Conservation (phyloP, 1,139 yeast genomes). For the Candida frijolesensis region DNA sequence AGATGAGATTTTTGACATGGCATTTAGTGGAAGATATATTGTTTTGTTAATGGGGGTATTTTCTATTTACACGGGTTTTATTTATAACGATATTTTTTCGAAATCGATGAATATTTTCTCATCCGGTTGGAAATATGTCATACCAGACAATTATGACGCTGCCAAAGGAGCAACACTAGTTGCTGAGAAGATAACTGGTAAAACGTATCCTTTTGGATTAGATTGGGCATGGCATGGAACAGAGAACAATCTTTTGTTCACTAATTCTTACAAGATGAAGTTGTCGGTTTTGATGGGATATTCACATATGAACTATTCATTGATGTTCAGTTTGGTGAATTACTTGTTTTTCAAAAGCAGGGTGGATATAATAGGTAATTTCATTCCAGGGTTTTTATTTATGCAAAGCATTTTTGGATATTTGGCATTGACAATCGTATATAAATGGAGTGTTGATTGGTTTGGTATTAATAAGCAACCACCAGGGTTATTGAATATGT, state of each 20-base stretch:
- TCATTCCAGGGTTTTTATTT: slow-evolving; percentile 89
- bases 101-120: slow-evolving; percentile 82
- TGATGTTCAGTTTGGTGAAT: slow-evolving; percentile 81
- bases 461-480: slow-evolving; percentile 70
- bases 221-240: slow-evolving; percentile 98
- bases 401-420: slow-evolving; percentile 98
- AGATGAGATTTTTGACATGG: slow-evolving; percentile 97
- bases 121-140: slow-evolving; percentile 86
- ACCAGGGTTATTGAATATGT: slow-evolving; percentile 92
- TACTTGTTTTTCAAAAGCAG: slow-evolving; percentile 69
- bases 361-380: slow-evolving; percentile 90
- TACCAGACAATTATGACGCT: slow-evolving; percentile 67
- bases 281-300: slow-evolving; percentile 93
- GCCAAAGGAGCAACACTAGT: slow-evolving; percentile 53
- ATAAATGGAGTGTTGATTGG: slow-evolving; percentile 98
- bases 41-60: slow-evolving; percentile 87
- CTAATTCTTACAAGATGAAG: slow-evolving; percentile 96
- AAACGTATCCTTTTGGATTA: slow-evolving; percentile 76
- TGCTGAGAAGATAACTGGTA: slow-evolving; percentile 60
- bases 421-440: slow-evolving; percentile 76
- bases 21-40: slow-evolving; percentile 88
- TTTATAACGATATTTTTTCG: slow-evolving; percentile 92
- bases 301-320: slow-evolving; percentile 90
- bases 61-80: slow-evolving; percentile 90
- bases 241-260: slow-evolving; percentile 84